Evolutionary conservation across 805 yeast genomes (phyloP).

Genomic region (Tetrapisispora nanseiensis): DNA sequence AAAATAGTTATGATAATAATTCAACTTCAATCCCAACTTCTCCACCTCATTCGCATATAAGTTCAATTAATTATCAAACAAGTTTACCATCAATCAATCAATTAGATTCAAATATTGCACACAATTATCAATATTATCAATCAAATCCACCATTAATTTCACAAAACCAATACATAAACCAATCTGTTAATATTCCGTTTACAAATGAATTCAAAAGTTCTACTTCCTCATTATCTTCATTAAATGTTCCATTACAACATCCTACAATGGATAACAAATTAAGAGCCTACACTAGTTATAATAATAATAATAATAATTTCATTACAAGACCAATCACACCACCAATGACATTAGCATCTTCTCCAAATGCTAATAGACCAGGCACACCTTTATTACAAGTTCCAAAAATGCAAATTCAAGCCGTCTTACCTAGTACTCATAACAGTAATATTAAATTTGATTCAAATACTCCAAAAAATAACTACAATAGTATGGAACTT

Average conservation of each 20-base stretch:
- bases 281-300: not conserved
- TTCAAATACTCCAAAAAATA: not conserved
- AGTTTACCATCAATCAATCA: not conserved
- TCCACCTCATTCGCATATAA: not conserved
- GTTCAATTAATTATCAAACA: not conserved
- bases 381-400: constrained; percentile 1
- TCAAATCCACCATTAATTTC: not conserved
- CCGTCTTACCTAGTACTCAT: not conserved
- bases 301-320: not conserved
- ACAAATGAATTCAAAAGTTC: not conserved
- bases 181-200: not conserved
- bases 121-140: not conserved
- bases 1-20: not conserved
- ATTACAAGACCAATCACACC: constrained; percentile 1
- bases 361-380: not conserved
- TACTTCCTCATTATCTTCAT: not conserved
- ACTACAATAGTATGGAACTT: not conserved
- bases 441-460: not conserved
- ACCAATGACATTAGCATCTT: not conserved
- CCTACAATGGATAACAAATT: not conserved
- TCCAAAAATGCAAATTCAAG: constrained; percentile 1
- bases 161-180: not conserved
- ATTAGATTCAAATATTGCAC: not conserved
- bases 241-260: not conserved
- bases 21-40: not conserved